Evolutionary conservation across 257 asterid genomes (phyloP).

Genomic region (Fraxinus quadrangulata): DNA sequence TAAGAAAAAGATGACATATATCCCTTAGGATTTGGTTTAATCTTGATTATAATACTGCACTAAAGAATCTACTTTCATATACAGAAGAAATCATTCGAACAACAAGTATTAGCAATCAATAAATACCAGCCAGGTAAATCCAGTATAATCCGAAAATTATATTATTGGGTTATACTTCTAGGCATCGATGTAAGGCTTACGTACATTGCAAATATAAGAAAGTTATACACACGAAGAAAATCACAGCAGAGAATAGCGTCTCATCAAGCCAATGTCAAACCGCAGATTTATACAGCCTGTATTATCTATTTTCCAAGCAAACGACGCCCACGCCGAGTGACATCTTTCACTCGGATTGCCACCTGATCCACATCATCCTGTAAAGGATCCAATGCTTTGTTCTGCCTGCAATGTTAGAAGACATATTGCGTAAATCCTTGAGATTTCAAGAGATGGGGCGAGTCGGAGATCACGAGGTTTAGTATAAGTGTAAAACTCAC

Average conservation of each 20-base stretch:
- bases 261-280: slow-evolving; percentile 3
- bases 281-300: neutral
- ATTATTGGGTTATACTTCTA: neutral
- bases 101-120: slow-evolving; percentile 3
- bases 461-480: neutral
- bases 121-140: neutral
- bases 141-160: neutral
- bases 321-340: slow-evolving; percentile 57
- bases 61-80: neutral
- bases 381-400: slow-evolving; percentile 52
- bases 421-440: neutral
- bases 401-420: slow-evolving; percentile 54
- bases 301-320: slow-evolving; percentile 54
- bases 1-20: neutral
- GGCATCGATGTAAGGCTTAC: neutral
- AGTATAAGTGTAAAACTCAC: slow-evolving; percentile 31
- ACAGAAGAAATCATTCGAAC: neutral
- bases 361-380: slow-evolving; percentile 71
- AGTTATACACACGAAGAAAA: no score
- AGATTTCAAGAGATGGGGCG: neutral
- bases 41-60: neutral
- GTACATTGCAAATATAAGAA: no score
- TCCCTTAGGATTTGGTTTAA: neutral
- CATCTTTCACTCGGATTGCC: slow-evolving; percentile 57
- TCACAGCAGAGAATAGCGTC: neutral